Percentiles rank a stretch among this genome's conserved stretches.
These are phyloP conservation scores for Galerina sulciceps DNA, from an alignment of 768 basidiomycete genomes.

Conservation along the genomic window DNA sequence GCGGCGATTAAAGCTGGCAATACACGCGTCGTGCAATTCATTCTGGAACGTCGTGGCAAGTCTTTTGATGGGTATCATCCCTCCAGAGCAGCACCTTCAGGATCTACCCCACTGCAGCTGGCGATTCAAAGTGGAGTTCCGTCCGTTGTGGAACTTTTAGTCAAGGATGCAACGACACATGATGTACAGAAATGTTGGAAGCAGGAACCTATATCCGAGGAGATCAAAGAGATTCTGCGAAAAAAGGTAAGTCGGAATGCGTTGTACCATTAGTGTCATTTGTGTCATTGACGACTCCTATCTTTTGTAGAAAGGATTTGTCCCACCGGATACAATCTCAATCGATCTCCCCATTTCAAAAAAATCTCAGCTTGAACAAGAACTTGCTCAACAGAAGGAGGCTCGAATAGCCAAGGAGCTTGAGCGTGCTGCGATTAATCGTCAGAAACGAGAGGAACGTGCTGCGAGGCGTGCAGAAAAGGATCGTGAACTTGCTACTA, in stretches of 20 bases:
- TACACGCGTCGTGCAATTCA: slow-evolving; percentile 32
- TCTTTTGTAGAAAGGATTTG: slow-evolving; percentile 36
- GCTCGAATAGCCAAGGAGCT: slow-evolving; percentile 30
- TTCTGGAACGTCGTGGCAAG: slow-evolving; percentile 34
- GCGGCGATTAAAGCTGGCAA: slow-evolving; percentile 37
- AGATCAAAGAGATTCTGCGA: slow-evolving; percentile 31
- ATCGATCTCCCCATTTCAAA: slow-evolving; percentile 18
- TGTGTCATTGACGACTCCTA: neutral
- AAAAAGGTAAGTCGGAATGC: slow-evolving; percentile 30
- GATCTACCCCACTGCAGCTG: slow-evolving; percentile 39
- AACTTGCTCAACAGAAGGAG: slow-evolving; percentile 26
- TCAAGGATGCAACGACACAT: slow-evolving; percentile 42
- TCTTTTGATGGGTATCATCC: slow-evolving; percentile 36
- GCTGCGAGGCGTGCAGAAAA: slow-evolving; percentile 25
- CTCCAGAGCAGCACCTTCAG: slow-evolving; percentile 38
- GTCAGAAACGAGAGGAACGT: slow-evolving; percentile 31
- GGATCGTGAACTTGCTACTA: slow-evolving; percentile 19
- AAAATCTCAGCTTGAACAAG: slow-evolving; percentile 29
- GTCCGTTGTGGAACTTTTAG: slow-evolving; percentile 33
- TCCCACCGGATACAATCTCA: slow-evolving; percentile 23
- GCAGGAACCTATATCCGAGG: slow-evolving; percentile 17
- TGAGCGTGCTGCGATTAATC: slow-evolving; percentile 31
- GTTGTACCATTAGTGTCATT: neutral
- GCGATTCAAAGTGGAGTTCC: slow-evolving; percentile 33
- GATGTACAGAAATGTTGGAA: slow-evolving; percentile 41